These are phyloP conservation scores for Stagonosporopsis chrysanthemi DNA, from an alignment of 2,329 filamentous ascomycete species.

Conservation along the genomic window DNA sequence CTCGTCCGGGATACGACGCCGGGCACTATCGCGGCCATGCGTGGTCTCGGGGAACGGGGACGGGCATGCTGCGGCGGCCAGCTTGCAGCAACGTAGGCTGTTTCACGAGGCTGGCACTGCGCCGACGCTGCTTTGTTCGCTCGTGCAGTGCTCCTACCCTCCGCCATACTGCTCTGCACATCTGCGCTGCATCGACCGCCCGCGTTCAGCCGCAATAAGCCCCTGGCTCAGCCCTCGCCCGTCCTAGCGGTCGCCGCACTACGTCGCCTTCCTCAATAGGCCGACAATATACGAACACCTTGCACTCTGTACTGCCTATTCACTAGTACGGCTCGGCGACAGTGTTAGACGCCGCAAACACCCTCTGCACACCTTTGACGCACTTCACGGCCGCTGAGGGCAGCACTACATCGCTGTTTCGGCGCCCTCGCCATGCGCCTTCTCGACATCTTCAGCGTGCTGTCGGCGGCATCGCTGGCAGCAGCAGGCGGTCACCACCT, in stretches of 20 bases:
- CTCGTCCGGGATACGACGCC: no score
- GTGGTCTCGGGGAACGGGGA: neutral
- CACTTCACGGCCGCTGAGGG: neutral
- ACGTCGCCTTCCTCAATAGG: conserved; percentile 30
- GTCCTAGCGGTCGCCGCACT: conserved; percentile 11
- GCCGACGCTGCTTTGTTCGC: neutral
- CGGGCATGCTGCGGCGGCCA: conserved; percentile 4
- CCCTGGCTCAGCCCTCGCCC: conserved; percentile 7
- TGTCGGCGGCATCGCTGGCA: conserved; percentile 45
- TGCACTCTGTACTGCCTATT: conserved; percentile 1
- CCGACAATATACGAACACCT: conserved; percentile 20
- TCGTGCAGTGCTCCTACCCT: neutral
- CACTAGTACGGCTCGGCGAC: neutral
- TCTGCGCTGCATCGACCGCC: neutral
- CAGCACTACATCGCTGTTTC: conserved; percentile 19
- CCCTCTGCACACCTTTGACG: neutral
- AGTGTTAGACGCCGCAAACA: neutral
- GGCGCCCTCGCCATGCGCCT: conserved; percentile 45
- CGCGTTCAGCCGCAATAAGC: neutral
- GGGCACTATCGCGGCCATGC: neutral
- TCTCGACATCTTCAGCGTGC: conserved; percentile 56
- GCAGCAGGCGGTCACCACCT: conserved; percentile 46
- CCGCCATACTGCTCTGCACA: neutral
- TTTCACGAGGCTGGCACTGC: conserved; percentile 8
- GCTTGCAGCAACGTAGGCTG: neutral